A percentile compares a stretch with the other conserved stretches of the same genome.
These are phyloP conservation scores for Curvularia verruculosa DNA, from an alignment of 2,329 filamentous ascomycete species.

Conservation along the genomic window DNA sequence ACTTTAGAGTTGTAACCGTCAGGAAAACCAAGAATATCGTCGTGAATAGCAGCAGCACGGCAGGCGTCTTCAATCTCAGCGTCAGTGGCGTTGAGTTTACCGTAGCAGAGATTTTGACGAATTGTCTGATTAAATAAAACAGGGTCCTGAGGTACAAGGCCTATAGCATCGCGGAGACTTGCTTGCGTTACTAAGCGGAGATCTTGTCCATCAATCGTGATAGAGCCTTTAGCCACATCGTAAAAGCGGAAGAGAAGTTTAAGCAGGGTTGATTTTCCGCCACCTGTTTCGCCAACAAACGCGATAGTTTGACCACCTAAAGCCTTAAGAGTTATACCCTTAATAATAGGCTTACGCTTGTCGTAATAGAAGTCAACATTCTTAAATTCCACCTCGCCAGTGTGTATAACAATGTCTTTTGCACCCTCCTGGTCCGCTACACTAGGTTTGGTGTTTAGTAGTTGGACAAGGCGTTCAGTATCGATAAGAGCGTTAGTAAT, in stretches of 20 bases:
- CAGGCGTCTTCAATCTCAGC: constrained; percentile 66
- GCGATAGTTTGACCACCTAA: constrained; percentile 63
- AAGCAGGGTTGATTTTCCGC: constrained; percentile 67
- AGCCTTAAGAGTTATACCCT: constrained; percentile 57
- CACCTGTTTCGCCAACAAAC: constrained; percentile 67
- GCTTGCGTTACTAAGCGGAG: constrained; percentile 64
- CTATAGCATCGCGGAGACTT: constrained; percentile 64
- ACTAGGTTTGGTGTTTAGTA: constrained; percentile 64
- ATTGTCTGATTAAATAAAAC: constrained; percentile 69
- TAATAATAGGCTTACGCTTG: constrained; percentile 57
- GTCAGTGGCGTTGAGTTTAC: constrained; percentile 65
- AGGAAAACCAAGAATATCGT: constrained; percentile 66
- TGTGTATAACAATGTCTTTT: constrained; percentile 51
- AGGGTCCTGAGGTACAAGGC: constrained; percentile 69
- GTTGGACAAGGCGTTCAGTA: constrained; percentile 65
- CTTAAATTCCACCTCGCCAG: constrained; percentile 61
- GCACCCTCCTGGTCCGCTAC: constrained; percentile 55
- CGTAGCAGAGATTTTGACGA: constrained; percentile 69
- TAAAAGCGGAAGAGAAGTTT: constrained; percentile 68
- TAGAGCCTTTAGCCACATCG: constrained; percentile 61
- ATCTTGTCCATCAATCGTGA: constrained; percentile 65
- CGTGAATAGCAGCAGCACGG: constrained; percentile 66
- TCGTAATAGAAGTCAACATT: constrained; percentile 64
- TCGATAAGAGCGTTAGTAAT: constrained; percentile 65
- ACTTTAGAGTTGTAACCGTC: constrained; percentile 50